Evolutionary conservation across 495 filamentous ascomycete species (phyloP).

Genomic region (Penicillium steckii): DNA sequence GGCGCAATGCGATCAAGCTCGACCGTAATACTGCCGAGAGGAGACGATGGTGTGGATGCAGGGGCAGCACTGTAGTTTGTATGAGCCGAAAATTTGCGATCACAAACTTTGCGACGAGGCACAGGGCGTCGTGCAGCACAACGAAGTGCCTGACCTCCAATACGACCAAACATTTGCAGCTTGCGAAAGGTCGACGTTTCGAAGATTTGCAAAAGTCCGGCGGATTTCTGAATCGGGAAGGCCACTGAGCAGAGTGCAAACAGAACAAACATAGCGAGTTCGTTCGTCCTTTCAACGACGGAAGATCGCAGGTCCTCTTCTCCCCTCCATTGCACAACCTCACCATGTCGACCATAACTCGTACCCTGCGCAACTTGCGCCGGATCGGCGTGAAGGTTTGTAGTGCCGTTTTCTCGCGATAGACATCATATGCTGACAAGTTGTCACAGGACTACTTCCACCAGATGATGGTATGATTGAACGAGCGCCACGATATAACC

Average conservation of each 20-base stretch:
- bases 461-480: slow-evolving; percentile 81
- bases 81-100: slow-evolving; percentile 43
- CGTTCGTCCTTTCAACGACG: slow-evolving; percentile 18
- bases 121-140: slow-evolving; percentile 32
- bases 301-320: slow-evolving; percentile 10
- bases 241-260: slow-evolving; percentile 31
- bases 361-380: slow-evolving; percentile 83
- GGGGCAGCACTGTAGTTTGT: slow-evolving; percentile 23
- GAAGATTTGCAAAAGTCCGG: not conserved
- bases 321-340: slow-evolving; percentile 22
- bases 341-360: slow-evolving; percentile 86
- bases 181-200: not conserved
- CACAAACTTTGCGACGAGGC: slow-evolving; percentile 29
- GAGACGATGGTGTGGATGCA: slow-evolving; percentile 35
- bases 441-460: slow-evolving; percentile 72
- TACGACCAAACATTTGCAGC: slow-evolving; percentile 39
- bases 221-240: slow-evolving; percentile 26
- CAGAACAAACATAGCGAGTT: slow-evolving; percentile 35
- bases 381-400: slow-evolving; percentile 82
- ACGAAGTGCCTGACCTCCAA: slow-evolving; percentile 39
- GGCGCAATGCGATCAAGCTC: slow-evolving; percentile 90
- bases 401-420: not conserved
- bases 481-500: slow-evolving; percentile 13
- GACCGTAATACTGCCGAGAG: slow-evolving; percentile 57
- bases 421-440: slow-evolving; percentile 28